Base-by-base conservation (phyloP, 345 rosid species). In the Fremontodendron californicum region DNA sequence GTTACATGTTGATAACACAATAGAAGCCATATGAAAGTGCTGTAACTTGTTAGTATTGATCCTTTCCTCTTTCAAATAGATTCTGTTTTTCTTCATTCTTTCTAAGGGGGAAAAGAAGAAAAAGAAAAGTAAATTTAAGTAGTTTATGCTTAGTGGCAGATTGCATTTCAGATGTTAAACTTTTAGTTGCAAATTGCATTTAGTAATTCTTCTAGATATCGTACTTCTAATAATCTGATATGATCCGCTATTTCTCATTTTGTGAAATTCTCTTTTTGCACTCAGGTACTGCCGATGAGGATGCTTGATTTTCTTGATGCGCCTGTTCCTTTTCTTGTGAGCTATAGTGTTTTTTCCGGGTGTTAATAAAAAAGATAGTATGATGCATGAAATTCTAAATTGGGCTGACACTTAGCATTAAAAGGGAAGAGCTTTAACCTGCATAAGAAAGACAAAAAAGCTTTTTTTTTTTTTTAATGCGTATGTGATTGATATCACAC, bases 251-350 rank as follows among this genome's bases (percentile, higher is more conserved):
- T 71, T 31, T 52, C n/a, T 66, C 73, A 69, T 69, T 27, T 65
- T 55, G 29, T 75, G 45, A 64, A 42, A 23, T 23, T 18, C 29
- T 40, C 27, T 27, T 6, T 43, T 57, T 74, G 37, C 70, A 78
- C 66, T 29, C 91, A 95, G 99, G 86, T 95, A 85, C 83, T 95
- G 48, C 99, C 99, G 0, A 83, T 81, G 68, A 90, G 81, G 86
- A 93, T 95, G 98, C 80, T 90, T 77, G 99, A 95, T 85, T 95
- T 95, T 88, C 99, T 95, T 58, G 99, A 95, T 72, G 98, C 99
- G 6, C 99, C 99, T 11, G 99, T 95, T 88, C 99, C 99, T 10
- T 95, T 89, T 83, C 83, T 95, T 60, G 99, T 95, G 85, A 90
- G 99, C 88, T 78, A 45, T 75, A 35, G 19, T 42, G 27, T 25